A percentile compares a stretch with the other conserved stretches of the same genome.
Evolutionary conservation across 2,329 filamentous ascomycete genomes (phyloP).

Genomic region (Trichoderma sp.): DNA sequence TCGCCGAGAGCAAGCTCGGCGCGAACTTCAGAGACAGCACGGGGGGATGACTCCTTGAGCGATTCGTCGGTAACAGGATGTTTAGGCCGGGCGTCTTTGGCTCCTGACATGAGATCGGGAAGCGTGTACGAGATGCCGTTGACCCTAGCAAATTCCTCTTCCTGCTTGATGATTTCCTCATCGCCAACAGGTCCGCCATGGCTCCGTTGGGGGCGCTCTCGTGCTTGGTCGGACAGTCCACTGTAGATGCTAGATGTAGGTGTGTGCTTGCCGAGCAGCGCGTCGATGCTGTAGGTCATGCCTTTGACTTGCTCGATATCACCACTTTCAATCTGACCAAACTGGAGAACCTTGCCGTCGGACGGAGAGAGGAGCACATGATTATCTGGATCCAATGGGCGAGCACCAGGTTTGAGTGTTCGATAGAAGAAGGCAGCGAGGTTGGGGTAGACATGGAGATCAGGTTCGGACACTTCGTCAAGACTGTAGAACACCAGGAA

Average conservation of each 20-base stretch:
- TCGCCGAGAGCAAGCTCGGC: constrained; percentile 76
- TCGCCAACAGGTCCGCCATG: constrained; percentile 41
- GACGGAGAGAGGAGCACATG: constrained; percentile 82
- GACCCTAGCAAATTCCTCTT: constrained; percentile 89
- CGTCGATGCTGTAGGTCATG: constrained; percentile 95
- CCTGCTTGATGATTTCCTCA: constrained; percentile 68
- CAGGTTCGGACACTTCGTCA: constrained; percentile 80
- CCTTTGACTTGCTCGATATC: constrained; percentile 99
- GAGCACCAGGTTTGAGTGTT: constrained; percentile 80
- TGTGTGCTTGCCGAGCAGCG: constrained; percentile 71
- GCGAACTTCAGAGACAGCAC: constrained; percentile 78
- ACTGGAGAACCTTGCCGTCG: constrained; percentile 88
- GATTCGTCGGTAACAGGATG: constrained; percentile 69
- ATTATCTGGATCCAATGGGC: constrained; percentile 78
- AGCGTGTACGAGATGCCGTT: constrained; percentile 96
- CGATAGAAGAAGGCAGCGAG: constrained; percentile 97
- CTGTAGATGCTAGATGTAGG: constrained; percentile 54
- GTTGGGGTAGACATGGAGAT: constrained; percentile 87
- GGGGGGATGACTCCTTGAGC: constrained; percentile 56
- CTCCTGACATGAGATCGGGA: constrained; percentile 80
- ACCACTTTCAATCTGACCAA: constrained; percentile 84
- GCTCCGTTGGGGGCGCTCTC: constrained; percentile 22
- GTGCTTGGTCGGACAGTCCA: constrained; percentile 25
- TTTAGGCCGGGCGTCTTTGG: constrained; percentile 16
- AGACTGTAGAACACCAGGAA: constrained; percentile 51